Evolutionary conservation across 2,329 filamentous ascomycete genomes (phyloP), one percentile per base, ranked within the genome.

Genomic region (Fusarium veterinarium): DNA sequence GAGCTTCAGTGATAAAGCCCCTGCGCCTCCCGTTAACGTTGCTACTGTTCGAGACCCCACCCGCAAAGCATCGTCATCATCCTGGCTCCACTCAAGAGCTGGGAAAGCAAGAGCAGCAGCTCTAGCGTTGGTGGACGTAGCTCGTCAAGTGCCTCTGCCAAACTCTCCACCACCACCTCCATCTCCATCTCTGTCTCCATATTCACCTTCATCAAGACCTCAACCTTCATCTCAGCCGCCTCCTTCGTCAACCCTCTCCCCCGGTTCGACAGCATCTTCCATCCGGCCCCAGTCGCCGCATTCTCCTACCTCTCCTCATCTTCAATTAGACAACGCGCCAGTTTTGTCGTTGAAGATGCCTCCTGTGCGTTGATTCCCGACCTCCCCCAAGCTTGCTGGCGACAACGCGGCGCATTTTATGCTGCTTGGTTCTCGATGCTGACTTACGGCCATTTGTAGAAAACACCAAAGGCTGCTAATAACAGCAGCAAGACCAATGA

Each of bases 281-380:
- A 74, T 71, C 68, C 81, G 79, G 78, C 76, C 75, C 58, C 70
- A 72, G 74, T 76, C 80, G 71, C 77, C 80, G 69, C 52, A 49
- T 64, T 62, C 74, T 62, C 66, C 75, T 71, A 77, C 69, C 69
- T 75, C 76, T 63, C 64, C 78, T 60, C 75, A 74, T 69, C 60
- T 61, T 61, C 55, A 74, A 55, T 72, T 73, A 53, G 74, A 77
- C 71, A 62, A 75, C 71, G 71, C 75, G 64, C 72, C 77, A 57
- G 70, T 73, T 70, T 67, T 76, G 75, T 77, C 81, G 78, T 78
- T 80, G 83, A 87, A 83, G 76, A 89, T 89, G 87, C 84, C 87
- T 83, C 84, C 87, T 78, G 87, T 89, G 87, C 84, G 87, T 83
- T 80, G 67, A 69, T 73, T 67, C 72, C 71, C 63, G 69, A 67